A percentile compares a stretch with the other conserved stretches of the same genome.
phyloP scores from a whole-genome alignment of 768 basidiomycete species.

The Boletellus emodensis region DNA sequence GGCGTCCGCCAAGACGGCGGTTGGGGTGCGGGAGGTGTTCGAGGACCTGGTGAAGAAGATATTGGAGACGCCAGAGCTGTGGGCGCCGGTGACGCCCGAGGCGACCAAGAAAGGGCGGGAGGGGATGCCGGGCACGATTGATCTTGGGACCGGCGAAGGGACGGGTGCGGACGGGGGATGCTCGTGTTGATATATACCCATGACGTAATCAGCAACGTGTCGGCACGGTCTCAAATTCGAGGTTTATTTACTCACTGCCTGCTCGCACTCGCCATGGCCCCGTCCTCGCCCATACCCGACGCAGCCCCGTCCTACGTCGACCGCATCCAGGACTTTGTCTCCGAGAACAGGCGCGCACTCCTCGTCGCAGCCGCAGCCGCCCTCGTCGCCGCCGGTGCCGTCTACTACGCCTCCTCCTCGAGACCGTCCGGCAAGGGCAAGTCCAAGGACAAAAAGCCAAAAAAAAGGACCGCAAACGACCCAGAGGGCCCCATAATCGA shows the following conservation, averaged over 20 bases:
- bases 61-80: constrained; percentile 77
- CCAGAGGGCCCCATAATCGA: constrained; percentile 76
- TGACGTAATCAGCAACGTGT: constrained; percentile 25
- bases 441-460: constrained; percentile 43
- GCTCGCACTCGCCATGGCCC: constrained; percentile 17
- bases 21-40: constrained; percentile 76
- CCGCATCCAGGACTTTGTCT: constrained; percentile 63
- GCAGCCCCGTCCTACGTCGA: constrained; percentile 42
- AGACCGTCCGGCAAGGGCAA: constrained; percentile 42
- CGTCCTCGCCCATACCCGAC: constrained; percentile 6
- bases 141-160: constrained; percentile 21
- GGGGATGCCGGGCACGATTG: constrained; percentile 44
- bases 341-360: constrained; percentile 76
- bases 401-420: constrained; percentile 59
- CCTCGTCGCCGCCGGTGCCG: constrained; percentile 65
- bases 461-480: constrained; percentile 56
- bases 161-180: constrained; percentile 24
- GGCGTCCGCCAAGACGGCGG: constrained; percentile 87
- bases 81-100: constrained; percentile 43
- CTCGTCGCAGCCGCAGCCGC: constrained; percentile 71
- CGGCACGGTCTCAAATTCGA: not conserved
- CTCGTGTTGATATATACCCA: constrained; percentile 27
- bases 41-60: constrained; percentile 78
- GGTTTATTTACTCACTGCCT: not conserved
- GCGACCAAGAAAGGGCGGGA: constrained; percentile 5